Evolutionary conservation across 768 basidiomycete genomes (phyloP).

Genomic region (Rhodotorula babjevae): DNA sequence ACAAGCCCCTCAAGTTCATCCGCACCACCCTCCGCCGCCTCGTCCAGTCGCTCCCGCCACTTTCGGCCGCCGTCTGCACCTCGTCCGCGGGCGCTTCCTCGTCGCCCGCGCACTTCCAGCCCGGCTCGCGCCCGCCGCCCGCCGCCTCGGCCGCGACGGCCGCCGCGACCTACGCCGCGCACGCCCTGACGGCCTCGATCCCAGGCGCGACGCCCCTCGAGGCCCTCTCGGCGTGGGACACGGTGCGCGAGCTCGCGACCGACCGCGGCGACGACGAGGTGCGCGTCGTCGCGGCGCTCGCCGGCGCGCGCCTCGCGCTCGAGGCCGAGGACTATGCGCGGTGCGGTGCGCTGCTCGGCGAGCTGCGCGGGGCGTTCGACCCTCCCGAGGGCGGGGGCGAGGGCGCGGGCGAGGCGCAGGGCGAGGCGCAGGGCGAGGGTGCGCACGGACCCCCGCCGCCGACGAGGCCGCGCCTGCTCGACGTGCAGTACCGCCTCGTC

Average conservation of each 20-base stretch:
- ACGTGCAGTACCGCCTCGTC: constrained; percentile 3
- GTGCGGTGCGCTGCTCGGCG: neutral
- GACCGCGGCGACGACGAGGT: neutral
- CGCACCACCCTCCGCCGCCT: constrained; percentile 14
- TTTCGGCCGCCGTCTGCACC: no score
- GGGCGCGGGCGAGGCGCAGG: neutral
- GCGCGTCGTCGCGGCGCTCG: neutral
- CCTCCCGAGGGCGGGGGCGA: neutral
- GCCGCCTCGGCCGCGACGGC: neutral
- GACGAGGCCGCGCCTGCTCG: neutral
- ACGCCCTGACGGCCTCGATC: constrained; percentile 2
- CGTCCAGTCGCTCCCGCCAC: neutral
- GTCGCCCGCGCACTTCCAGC: neutral
- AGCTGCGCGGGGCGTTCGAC: neutral
- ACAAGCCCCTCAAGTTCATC: constrained; percentile 13
- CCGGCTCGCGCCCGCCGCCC: no score
- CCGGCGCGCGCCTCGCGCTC: constrained; percentile 4
- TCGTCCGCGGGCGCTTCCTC: neutral
- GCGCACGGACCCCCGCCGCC: no score
- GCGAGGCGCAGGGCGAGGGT: no score
- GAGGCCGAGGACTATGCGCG: constrained; percentile 3
- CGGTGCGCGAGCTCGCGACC: neutral
- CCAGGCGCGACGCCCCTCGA: neutral
- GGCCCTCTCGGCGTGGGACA: constrained; percentile 10
- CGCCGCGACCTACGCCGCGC: neutral